Percentiles rank a stretch among this genome's conserved stretches.
Conservation (phyloP, 1,284 basidiomycete species). For the Rhodotorula sp. region DNA sequence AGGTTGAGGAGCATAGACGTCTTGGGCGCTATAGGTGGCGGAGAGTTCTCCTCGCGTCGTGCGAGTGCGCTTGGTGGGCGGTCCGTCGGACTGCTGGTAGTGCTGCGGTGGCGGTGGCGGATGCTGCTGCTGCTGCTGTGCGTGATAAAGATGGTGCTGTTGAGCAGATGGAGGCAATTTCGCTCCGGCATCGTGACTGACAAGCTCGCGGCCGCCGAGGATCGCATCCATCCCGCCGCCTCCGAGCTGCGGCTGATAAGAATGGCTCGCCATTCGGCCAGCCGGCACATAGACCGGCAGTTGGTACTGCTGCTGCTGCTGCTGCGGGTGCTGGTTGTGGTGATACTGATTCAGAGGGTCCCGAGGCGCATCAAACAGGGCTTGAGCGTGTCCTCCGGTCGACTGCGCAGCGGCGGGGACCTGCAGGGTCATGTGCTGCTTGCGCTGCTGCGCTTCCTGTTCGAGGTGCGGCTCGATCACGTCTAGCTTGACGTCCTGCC, state of each 20-base stretch:
- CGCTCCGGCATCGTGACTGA: not conserved
- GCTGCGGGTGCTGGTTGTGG: not conserved
- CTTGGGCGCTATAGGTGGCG: slow-evolving; percentile 4
- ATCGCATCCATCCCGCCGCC: slow-evolving; percentile 14
- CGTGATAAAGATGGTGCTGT: no score
- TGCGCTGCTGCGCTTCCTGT: slow-evolving; percentile 23
- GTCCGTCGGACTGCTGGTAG: no score
- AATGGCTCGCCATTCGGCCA: not conserved
- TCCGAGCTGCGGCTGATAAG: not conserved
- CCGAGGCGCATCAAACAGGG: no score
- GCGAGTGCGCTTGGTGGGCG: no score
- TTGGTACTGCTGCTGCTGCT: not conserved
- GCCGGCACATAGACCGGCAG: not conserved
- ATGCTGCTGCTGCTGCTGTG: not conserved
- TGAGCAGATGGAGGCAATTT: no score
- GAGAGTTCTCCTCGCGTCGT: not conserved
- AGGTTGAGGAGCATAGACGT: slow-evolving; percentile 11
- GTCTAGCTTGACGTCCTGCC: slow-evolving; percentile 38
- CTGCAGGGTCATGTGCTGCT: not conserved
- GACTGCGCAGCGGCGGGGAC: no score
- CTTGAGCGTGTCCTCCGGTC: no score
- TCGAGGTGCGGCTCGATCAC: slow-evolving; percentile 40
- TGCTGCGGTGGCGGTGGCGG: not conserved
- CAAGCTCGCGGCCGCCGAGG: not conserved
- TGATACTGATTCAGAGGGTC: not conserved